Evolutionary conservation across 176 grass and related monocot species (phyloP).

Genomic region (Musa itinerans): DNA sequence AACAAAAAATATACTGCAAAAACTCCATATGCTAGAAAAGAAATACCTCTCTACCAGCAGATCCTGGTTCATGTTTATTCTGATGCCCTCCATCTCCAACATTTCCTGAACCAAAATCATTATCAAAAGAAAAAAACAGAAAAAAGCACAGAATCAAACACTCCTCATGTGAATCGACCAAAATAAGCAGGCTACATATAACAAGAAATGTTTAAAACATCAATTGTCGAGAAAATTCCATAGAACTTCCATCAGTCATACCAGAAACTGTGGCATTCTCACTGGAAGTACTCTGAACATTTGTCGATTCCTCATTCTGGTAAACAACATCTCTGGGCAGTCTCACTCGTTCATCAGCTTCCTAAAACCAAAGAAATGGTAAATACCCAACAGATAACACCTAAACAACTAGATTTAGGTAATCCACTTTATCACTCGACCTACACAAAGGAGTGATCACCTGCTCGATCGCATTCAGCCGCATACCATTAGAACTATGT

Average conservation of each 20-base stretch:
- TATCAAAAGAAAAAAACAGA: neutral
- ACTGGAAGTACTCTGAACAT: neutral
- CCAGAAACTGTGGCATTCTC: neutral
- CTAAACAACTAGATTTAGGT: neutral
- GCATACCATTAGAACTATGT: neutral
- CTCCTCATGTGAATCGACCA: neutral
- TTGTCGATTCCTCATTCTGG: neutral
- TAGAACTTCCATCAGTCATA: neutral
- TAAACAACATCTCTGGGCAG: conserved; percentile 9
- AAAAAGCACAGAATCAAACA: neutral
- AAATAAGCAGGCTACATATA: neutral
- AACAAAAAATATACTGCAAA: neutral
- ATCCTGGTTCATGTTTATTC: neutral
- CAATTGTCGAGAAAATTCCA: neutral
- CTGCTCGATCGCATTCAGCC: neutral
- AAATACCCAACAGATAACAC: neutral
- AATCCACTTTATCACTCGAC: neutral
- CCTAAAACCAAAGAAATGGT: conserved; percentile 4
- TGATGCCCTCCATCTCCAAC: neutral
- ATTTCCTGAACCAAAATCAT: neutral
- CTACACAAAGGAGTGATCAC: neutral
- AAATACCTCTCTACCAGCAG: neutral
- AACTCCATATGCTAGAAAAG: neutral
- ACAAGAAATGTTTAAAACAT: neutral
- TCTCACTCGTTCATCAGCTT: neutral